A percentile compares a stretch with the other conserved stretches of the same genome.
Conservation (phyloP, 305 asterid genomes). For the Plantago coronopus region DNA sequence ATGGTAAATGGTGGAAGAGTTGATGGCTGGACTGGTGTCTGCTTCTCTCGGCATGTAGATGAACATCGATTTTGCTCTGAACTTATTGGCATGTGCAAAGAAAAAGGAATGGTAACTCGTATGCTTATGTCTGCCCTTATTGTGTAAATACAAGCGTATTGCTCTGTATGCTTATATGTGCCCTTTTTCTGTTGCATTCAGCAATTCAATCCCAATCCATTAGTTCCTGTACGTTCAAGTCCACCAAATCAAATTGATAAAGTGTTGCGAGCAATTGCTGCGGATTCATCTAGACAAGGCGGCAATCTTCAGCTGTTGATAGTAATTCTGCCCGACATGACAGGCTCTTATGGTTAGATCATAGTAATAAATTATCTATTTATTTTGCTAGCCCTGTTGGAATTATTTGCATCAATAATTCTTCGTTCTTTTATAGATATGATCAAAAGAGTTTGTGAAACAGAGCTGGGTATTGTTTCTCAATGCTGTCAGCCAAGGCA, state of each 20-base stretch:
- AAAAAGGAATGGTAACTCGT: slow-evolving; percentile 80
- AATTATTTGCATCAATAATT: slow-evolving; percentile 1
- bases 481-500: slow-evolving; percentile 75
- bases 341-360: slow-evolving; percentile 62
- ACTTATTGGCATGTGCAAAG: slow-evolving; percentile 54
- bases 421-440: slow-evolving; percentile 38
- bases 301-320: slow-evolving; percentile 55
- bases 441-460: slow-evolving; percentile 74
- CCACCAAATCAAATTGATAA: slow-evolving; percentile 36
- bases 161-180: too few relatives aligned
- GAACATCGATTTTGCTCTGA: slow-evolving; percentile 31
- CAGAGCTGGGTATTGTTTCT: slow-evolving; percentile 77
- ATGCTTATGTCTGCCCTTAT: too few relatives aligned
- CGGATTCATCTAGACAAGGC: slow-evolving; percentile 13
- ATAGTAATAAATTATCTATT: neutral
- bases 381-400: neutral
- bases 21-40: slow-evolving; percentile 58
- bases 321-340: slow-evolving; percentile 57
- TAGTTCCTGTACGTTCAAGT: slow-evolving; percentile 31
- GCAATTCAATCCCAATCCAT: slow-evolving; percentile 40
- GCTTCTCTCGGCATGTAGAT: slow-evolving; percentile 37
- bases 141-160: too few relatives aligned
- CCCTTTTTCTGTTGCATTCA: slow-evolving; percentile 14
- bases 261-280: slow-evolving; percentile 34
- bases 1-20: slow-evolving; percentile 63